Evolutionary conservation across 768 basidiomycete genomes (phyloP).

Genomic region (Mycena galopus): DNA sequence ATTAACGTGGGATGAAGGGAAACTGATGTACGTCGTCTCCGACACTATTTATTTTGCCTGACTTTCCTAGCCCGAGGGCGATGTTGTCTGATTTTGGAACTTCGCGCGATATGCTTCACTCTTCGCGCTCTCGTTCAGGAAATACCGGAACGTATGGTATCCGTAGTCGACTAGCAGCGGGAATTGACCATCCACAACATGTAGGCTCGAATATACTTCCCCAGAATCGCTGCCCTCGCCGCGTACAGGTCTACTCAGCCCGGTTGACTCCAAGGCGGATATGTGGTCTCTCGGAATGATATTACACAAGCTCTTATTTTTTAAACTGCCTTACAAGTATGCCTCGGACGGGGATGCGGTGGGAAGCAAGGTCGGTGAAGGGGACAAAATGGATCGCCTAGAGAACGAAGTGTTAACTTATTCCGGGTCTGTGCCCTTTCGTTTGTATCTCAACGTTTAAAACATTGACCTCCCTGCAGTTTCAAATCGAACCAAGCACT

Average conservation of each 20-base stretch:
- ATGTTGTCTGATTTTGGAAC: slow-evolving; percentile 98
- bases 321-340: slow-evolving; percentile 87
- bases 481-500: slow-evolving; percentile 67
- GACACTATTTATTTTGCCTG: background rate
- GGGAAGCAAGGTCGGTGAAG: slow-evolving; percentile 59
- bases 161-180: background rate
- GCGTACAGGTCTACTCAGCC: slow-evolving; percentile 71
- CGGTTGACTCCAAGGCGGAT: slow-evolving; percentile 90
- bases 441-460: background rate
- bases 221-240: slow-evolving; percentile 88
- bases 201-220: slow-evolving; percentile 86
- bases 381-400: slow-evolving; percentile 75
- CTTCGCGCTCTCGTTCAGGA: slow-evolving; percentile 80
- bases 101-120: slow-evolving; percentile 88
- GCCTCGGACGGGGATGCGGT: slow-evolving; percentile 71
- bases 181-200: background rate
- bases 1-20: slow-evolving; percentile 91
- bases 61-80: slow-evolving; percentile 74
- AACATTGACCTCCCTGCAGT: slow-evolving; percentile 43
- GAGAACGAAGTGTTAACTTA: slow-evolving; percentile 83
- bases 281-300: slow-evolving; percentile 99
- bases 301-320: slow-evolving; percentile 92
- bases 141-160: slow-evolving; percentile 92
- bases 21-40: slow-evolving; percentile 71
- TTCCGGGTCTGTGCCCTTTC: slow-evolving; percentile 65